A percentile compares a stretch with the other conserved stretches of the same genome.
phyloP scores from a whole-genome alignment of 129 eudicot species.

The Solidago caesia region DNA sequence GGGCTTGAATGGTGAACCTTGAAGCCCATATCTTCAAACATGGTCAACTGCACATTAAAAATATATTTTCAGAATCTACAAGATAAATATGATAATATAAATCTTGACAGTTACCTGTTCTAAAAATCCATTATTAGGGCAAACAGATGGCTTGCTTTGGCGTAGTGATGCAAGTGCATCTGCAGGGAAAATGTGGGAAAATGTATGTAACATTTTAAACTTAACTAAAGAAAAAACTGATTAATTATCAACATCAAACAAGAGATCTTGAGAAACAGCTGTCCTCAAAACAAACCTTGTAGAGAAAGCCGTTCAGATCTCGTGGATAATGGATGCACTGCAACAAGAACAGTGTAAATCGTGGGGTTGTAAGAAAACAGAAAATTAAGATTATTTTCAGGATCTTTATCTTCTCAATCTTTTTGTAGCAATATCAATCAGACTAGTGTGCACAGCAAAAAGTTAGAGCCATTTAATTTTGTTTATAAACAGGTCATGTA shows the following conservation, averaged over 20 bases:
- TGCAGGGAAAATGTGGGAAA: constrained; percentile 26
- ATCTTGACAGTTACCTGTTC: constrained; percentile 62
- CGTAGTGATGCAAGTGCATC: constrained; percentile 85
- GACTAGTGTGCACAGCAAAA: no score
- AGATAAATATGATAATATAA: not conserved
- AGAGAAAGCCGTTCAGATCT: constrained; percentile 71
- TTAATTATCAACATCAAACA: constrained; percentile 1
- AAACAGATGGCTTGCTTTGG: constrained; percentile 68
- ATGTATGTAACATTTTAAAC: constrained; percentile 3
- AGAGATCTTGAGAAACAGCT: constrained; percentile 5
- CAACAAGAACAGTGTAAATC: constrained; percentile 68
- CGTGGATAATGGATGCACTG: constrained; percentile 98
- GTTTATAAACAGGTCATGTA: no score
- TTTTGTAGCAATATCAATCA: no score
- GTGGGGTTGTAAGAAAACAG: constrained; percentile 38
- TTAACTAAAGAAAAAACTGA: not conserved
- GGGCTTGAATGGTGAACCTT: constrained; percentile 77
- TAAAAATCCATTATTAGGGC: constrained; percentile 94
- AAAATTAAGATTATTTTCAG: constrained; percentile 33
- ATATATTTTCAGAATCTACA: constrained; percentile 8
- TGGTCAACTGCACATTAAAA: constrained; percentile 62
- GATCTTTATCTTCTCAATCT: constrained; percentile 30
- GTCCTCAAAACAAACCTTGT: constrained; percentile 66
- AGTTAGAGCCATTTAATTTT: no score
- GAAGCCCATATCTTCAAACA: constrained; percentile 98